Percentiles rank a stretch among this genome's conserved stretches.
These are phyloP conservation scores for Bruguiera hainesii DNA, from an alignment of 441 rosid genomes.

Conservation along the genomic window DNA sequence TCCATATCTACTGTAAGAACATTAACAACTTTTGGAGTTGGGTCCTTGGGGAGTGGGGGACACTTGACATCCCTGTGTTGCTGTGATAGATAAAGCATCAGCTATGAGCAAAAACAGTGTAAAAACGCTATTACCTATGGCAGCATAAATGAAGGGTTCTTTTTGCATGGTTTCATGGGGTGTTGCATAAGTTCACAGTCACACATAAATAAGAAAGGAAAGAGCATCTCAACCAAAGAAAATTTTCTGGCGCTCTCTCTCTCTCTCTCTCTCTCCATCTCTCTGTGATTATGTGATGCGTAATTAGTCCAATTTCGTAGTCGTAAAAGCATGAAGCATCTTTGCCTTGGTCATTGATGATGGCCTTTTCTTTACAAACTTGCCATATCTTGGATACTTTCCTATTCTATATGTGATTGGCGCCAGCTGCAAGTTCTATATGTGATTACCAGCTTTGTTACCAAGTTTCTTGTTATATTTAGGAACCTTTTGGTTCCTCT, in stretches of 20 bases:
- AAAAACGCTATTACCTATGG: neutral
- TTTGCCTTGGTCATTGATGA: constrained; percentile 24
- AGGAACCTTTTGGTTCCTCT: neutral
- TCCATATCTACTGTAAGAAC: constrained; percentile 39
- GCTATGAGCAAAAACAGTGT: constrained; percentile 21
- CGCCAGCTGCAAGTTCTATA: constrained; percentile 35
- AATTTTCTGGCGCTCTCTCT: constrained; percentile 2
- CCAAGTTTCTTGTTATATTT: constrained; percentile 8
- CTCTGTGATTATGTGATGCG: constrained; percentile 20
- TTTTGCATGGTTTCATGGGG: constrained; percentile 28
- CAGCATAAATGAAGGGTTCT: constrained; percentile 33
- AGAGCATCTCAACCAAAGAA: constrained; percentile 22
- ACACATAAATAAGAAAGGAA: constrained; percentile 13
- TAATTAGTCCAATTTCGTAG: constrained; percentile 28
- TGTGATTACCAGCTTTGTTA: constrained; percentile 23
- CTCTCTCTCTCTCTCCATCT: constrained; percentile 7
- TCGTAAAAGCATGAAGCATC: constrained; percentile 17
- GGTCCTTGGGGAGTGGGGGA: constrained; percentile 39
- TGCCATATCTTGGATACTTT: constrained; percentile 32
- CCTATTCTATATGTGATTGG: constrained; percentile 26
- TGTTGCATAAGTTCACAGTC: constrained; percentile 23
- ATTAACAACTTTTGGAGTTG: constrained; percentile 47
- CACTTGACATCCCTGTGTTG: constrained; percentile 25
- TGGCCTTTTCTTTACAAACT: constrained; percentile 28
- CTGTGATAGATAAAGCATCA: constrained; percentile 19